A percentile compares a stretch with the other conserved stretches of the same genome.
Conservation (phyloP, 306 rosid genomes). For the Styphnolobium japonicum region DNA sequence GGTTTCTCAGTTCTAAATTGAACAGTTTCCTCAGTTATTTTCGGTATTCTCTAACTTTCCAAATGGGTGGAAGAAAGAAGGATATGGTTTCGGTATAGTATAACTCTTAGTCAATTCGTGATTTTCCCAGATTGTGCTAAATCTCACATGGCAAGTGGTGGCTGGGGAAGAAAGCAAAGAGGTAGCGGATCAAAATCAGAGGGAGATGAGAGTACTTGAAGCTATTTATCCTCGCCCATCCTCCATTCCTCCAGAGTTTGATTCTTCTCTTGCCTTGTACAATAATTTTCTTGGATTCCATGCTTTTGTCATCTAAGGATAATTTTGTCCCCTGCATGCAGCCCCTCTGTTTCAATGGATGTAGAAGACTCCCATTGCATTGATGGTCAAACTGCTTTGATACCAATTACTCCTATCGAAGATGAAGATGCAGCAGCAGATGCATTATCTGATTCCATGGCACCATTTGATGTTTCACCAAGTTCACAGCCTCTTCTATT, state of each 20-base stretch:
- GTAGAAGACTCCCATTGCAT: constrained; percentile 36
- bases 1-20: neutral
- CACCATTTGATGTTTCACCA: constrained; percentile 16
- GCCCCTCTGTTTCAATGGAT: constrained; percentile 53
- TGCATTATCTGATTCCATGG: constrained; percentile 28
- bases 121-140: constrained; percentile 52
- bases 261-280: constrained; percentile 31
- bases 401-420: constrained; percentile 84
- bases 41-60: neutral
- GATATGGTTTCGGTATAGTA: neutral
- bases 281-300: neutral
- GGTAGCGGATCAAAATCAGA: constrained; percentile 56
- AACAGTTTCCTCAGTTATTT: neutral
- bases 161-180: constrained; percentile 90
- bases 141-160: constrained; percentile 74
- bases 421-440: constrained; percentile 68
- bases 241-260: constrained; percentile 84
- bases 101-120: constrained; percentile 2
- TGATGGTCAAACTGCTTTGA: constrained; percentile 42
- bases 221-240: constrained; percentile 88
- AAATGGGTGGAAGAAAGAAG: neutral
- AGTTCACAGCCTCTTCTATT: constrained; percentile 32
- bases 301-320: constrained; percentile 11
- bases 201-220: constrained; percentile 91
- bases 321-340: constrained; percentile 29